Percentiles rank a stretch among this genome's conserved stretches.
phyloP scores from a whole-genome alignment of 331 rosid genomes.

The Phaseolus coccineus region DNA sequence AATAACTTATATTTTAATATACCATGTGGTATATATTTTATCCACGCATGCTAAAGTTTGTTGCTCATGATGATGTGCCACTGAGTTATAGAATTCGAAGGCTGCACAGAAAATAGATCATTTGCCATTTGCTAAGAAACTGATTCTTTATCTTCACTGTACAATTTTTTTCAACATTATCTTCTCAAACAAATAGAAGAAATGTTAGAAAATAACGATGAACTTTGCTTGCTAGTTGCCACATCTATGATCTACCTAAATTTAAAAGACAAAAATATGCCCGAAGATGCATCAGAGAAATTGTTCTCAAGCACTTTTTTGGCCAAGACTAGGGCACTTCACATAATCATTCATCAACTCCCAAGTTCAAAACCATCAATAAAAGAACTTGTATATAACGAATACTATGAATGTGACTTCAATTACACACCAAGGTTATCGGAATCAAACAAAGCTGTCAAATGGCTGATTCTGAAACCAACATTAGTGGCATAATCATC shows the following conservation, averaged over 20 bases:
- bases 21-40: too few species aligned
- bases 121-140: not conserved
- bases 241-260: not conserved
- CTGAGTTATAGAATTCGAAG: not conserved
- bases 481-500: conserved; percentile 19
- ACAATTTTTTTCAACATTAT: not conserved
- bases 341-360: not conserved
- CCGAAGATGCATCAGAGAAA: not conserved
- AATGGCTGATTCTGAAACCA: conserved; percentile 46
- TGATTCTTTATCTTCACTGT: not conserved
- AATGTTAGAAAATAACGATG: not conserved
- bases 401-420: not conserved
- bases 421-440: conserved; percentile 26
- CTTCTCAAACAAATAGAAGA: not conserved
- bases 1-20: too few species aligned
- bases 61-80: not conserved
- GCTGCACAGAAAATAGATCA: not conserved
- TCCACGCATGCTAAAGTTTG: too few species aligned
- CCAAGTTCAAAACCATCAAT: not conserved
- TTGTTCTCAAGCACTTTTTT: conserved; percentile 28
- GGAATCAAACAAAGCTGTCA: conserved; percentile 37
- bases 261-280: not conserved
- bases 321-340: conserved; percentile 1
- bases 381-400: conserved; percentile 14
- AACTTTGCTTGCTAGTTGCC: not conserved